Conservation (phyloP, 108 stramenopile genomes). For the Fragilariopsis cylindrus region DNA sequence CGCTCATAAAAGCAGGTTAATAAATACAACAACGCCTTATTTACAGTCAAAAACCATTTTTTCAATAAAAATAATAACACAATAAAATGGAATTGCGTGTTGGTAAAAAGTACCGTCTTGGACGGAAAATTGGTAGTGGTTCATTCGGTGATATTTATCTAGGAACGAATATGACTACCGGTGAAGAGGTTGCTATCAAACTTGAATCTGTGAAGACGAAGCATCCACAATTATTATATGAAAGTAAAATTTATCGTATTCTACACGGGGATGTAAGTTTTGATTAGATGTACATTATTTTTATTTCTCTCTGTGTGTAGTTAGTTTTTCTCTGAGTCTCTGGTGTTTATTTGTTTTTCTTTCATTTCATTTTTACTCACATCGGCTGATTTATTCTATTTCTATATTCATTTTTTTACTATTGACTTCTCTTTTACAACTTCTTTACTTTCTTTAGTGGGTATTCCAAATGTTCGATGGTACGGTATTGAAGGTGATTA, state of each 20-base stretch:
- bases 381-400: background rate
- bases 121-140: conserved; percentile 97
- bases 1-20: too few relatives aligned
- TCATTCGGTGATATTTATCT: conserved; percentile 99
- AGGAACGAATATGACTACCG: conserved; percentile 97
- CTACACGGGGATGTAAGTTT: conserved; percentile 96
- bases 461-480: conserved; percentile 99
- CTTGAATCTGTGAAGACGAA: conserved; percentile 95
- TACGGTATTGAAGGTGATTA: conserved; percentile 99
- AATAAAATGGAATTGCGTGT: conserved; percentile 94
- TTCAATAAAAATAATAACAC: background rate
- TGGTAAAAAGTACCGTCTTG: conserved; percentile 98
- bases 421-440: background rate
- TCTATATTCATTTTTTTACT: background rate
- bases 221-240: conserved; percentile 97
- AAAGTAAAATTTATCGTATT: conserved; percentile 99
- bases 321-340: background rate
- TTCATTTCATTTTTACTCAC: background rate
- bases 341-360: background rate
- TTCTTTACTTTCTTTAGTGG: conserved; percentile 51
- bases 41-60: background rate
- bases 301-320: background rate
- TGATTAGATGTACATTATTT: background rate
- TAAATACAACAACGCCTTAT: too few relatives aligned
- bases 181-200: conserved; percentile 98